Conservation (phyloP, 352 stramenopile species). For the Thalassiosira hispida region DNA sequence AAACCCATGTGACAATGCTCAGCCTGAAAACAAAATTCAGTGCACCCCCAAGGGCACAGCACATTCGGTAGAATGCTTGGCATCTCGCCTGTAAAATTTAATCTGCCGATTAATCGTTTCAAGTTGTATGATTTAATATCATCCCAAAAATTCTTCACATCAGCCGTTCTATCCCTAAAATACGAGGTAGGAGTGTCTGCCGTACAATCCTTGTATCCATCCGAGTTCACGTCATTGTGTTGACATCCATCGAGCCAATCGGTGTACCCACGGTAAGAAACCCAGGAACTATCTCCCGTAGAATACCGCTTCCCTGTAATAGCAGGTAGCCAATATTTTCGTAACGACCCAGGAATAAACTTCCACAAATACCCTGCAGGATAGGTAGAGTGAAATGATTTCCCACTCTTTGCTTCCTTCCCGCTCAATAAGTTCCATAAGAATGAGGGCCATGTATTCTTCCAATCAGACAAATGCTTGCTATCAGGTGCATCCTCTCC, state of each 20-base stretch:
- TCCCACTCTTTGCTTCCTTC: neutral
- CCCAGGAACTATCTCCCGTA: too few relatives aligned
- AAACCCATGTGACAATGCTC: slow-evolving; percentile 8
- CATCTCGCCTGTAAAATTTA: neutral
- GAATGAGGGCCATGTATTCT: slow-evolving; percentile 27
- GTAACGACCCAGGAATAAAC: slow-evolving; percentile 8
- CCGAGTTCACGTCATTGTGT: too few relatives aligned
- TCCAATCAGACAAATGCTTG: slow-evolving; percentile 23
- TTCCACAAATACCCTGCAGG: slow-evolving; percentile 1
- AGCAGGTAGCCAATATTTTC: slow-evolving; percentile 6
- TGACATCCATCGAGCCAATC: too few relatives aligned
- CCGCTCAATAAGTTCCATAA: slow-evolving; percentile 20
- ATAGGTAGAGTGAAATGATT: slow-evolving; percentile 9
- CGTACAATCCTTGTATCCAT: neutral
- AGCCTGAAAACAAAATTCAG: slow-evolving; percentile 25
- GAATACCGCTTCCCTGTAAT: neutral
- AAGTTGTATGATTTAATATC: neutral
- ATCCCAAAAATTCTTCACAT: neutral
- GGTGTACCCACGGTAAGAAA: too few relatives aligned
- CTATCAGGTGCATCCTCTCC: too few relatives aligned
- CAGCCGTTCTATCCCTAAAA: neutral
- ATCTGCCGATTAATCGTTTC: neutral
- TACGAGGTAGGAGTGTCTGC: neutral
- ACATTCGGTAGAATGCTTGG: slow-evolving; percentile 26
- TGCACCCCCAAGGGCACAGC: slow-evolving; percentile 36